Base-by-base conservation (phyloP, 257 asterid genomes). In the Ehretia macrophylla region DNA sequence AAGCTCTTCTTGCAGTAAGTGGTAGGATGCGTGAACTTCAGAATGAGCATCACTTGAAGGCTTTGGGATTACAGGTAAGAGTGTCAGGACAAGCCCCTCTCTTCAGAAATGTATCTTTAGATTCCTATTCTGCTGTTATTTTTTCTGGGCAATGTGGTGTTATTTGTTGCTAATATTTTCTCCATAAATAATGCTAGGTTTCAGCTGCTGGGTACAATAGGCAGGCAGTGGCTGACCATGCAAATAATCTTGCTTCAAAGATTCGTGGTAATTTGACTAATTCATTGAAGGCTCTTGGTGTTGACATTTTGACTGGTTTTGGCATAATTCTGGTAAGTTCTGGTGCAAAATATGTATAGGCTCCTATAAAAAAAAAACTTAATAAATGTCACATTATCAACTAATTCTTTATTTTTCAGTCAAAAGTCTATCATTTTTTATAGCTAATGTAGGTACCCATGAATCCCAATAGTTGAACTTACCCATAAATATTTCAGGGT, bases 1-100 rank as follows among this genome's bases (percentile, higher is more conserved):
- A 72, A 60, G 68, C 77, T 47, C 68, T 83, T 21, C 86, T 83
- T n/a, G 90, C 90, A 46, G 86, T 83, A 62, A 83, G 90, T 60
- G 84, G 86, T 22, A 58, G 86, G 64, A 79, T 83, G 86, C 82
- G 79, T 37, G 90, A 83, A 21, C 86, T 83, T 62, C 84, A 75
- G 51, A 66, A 83, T 44, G 82, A 77, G 57, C 86, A 79, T 53
- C 86, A 77, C 72, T n/a, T 83, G 81, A 83, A 83, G 73, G 63
- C 86, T 32, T 68, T 83, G 48, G 84, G 86, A 64, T 70, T 79
- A 72, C 84, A 83, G 82, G 86, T 82, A 54, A 47, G 49, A 59
- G 23, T 47, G 18, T 14, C 27, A 14, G 49, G 23, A 55, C 19
- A 48, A 10, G 23, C 61, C 11, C 13, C 8, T 60, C 51, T 5